Base-by-base conservation (phyloP, 768 basidiomycete genomes). In the Tricholoma flavovirens region DNA sequence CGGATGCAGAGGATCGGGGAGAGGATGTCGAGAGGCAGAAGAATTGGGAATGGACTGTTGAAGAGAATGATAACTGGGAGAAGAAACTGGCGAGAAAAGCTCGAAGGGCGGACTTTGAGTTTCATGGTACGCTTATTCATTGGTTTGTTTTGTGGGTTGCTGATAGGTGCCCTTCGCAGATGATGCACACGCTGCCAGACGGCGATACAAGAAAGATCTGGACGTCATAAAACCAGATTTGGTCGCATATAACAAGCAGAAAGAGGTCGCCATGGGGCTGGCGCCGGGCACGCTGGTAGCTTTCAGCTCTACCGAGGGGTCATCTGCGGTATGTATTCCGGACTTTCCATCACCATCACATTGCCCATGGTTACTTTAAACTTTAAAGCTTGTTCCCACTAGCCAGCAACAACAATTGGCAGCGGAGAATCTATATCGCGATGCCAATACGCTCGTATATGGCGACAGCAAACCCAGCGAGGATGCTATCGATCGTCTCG, bases 11-110 rank as follows among this genome's bases (percentile, higher is more conserved):
- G 69, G 94, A 93, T 52, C 77, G 82, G 0, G 96, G 94, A n/a
- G 92, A 93, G 68, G 95, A 98, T 67, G 76, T 92, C 5, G 92
- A 96, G 68, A 74, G 94, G 59, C 81, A 83, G 66, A 93, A 91
- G 80, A 93, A 93, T 65, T 98, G 93, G 93, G 90, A 93, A 63
- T 94, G 90, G 76, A 90, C 90, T 24, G 84, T 97, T 56, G 93
- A 98, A 73, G 93, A 98, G 72, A 96, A 94, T 66, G 93, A 98
- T 59, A 78, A 84, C 55, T 99, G 97, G 97, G 94, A 97, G 75
- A 90, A 89, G 78, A 93, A 94, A 69, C 69, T 82, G 62, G 86
- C 84, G 22, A 74, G 87, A 64, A 98, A 94, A 72, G 83, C 81
- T 60, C 78, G 93, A 69, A 79, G 91, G 69, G 90, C 86, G 8